Evolutionary conservation across 129 eudicot genomes (phyloP).

Genomic region (Tanacetum coccineum): DNA sequence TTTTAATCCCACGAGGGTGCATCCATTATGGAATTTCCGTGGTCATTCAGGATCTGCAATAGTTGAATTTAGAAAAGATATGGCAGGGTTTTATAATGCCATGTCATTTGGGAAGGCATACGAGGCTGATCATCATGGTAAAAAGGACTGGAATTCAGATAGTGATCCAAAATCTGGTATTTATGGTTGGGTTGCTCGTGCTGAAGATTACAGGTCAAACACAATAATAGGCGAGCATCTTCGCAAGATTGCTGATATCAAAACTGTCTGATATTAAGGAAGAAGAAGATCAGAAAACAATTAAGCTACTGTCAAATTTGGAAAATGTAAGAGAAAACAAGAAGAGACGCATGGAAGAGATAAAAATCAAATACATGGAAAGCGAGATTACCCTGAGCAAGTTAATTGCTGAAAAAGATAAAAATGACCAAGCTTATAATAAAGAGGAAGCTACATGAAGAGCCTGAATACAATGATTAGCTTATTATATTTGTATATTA

Average conservation of each 20-base stretch:
- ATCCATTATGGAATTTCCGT: conserved; percentile 75
- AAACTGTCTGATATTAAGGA: conserved; percentile 58
- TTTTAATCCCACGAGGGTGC: conserved; percentile 68
- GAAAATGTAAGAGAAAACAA: conserved; percentile 54
- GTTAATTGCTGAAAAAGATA: too few species aligned
- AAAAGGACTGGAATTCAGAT: conserved; percentile 56
- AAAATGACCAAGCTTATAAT: too few species aligned
- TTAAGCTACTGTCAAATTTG: conserved; percentile 50
- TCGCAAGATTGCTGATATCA: conserved; percentile 69
- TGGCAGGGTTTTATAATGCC: conserved; percentile 80
- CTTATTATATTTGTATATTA: too few species aligned
- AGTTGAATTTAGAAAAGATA: conserved; percentile 65
- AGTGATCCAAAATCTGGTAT: conserved; percentile 39
- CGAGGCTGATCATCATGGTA: conserved; percentile 72
- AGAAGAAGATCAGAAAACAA: conserved; percentile 58
- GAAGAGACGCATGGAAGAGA: conserved; percentile 52
- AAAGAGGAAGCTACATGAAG: too few species aligned
- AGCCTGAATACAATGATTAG: too few species aligned
- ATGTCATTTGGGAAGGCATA: conserved; percentile 82
- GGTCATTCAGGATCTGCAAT: conserved; percentile 78
- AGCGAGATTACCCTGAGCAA: too few species aligned
- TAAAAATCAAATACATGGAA: conserved; percentile 54
- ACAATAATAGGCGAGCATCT: conserved; percentile 65
- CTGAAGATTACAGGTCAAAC: conserved; percentile 56
- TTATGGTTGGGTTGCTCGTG: conserved; percentile 98